A percentile compares a stretch with the other conserved stretches of the same genome.
phyloP scores from a whole-genome alignment of 805 yeast species.

The Ogataea angusta region DNA sequence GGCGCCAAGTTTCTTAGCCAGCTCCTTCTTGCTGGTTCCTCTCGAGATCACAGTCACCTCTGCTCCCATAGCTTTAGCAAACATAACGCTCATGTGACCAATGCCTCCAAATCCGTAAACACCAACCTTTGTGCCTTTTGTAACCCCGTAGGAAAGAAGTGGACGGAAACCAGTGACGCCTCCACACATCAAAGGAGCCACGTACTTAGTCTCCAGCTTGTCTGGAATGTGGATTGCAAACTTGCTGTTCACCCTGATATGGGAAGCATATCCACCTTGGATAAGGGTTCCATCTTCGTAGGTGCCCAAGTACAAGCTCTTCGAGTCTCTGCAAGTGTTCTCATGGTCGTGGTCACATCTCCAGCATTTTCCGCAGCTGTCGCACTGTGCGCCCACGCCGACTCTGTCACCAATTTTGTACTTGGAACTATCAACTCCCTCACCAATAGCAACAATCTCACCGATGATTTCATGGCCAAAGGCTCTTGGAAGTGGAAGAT shows the following conservation, averaged over 20 bases:
- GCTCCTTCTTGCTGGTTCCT: slow-evolving; percentile 45
- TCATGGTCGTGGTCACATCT: slow-evolving; percentile 56
- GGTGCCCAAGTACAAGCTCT: slow-evolving; percentile 35
- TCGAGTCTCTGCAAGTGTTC: slow-evolving; percentile 35
- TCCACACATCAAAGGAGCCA: slow-evolving; percentile 76
- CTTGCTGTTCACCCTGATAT: slow-evolving; percentile 59
- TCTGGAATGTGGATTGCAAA: slow-evolving; percentile 66
- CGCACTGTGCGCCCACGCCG: slow-evolving; percentile 73
- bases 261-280: slow-evolving; percentile 71
- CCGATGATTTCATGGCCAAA: slow-evolving; percentile 70
- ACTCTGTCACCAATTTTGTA: slow-evolving; percentile 72
- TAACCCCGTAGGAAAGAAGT: slow-evolving; percentile 44
- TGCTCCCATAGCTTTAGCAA: slow-evolving; percentile 61
- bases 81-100: slow-evolving; percentile 61
- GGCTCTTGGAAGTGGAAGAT: slow-evolving; percentile 34
- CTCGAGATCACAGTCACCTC: slow-evolving; percentile 60
- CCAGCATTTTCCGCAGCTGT: slow-evolving; percentile 59
- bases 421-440: slow-evolving; percentile 38
- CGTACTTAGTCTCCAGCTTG: slow-evolving; percentile 45
- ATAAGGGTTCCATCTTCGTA: slow-evolving; percentile 33
- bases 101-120: slow-evolving; percentile 65
- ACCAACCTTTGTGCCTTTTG: slow-evolving; percentile 45
- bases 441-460: slow-evolving; percentile 55
- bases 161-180: slow-evolving; percentile 75
- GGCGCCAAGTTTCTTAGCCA: slow-evolving; percentile 54